Evolutionary conservation across 2,329 filamentous ascomycete species (phyloP).

Genomic region (Incumbomyces lentus): DNA sequence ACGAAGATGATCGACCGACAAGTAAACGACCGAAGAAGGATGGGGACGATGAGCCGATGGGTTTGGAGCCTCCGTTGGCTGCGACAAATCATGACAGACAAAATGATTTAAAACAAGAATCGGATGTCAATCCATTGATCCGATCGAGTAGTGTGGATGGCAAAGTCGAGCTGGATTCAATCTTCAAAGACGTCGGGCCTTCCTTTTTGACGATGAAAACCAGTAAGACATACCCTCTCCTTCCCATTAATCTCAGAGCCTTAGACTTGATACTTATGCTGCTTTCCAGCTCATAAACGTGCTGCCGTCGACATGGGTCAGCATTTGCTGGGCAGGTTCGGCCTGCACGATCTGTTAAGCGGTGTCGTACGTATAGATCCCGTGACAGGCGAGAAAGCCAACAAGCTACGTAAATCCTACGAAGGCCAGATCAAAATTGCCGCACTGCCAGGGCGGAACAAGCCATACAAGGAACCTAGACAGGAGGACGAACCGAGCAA

Average conservation of each 20-base stretch:
- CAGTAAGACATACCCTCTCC: constrained; percentile 39
- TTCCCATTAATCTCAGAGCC: constrained; percentile 22
- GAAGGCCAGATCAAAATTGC: constrained; percentile 41
- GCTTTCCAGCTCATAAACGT: constrained; percentile 33
- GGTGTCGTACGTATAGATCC: constrained; percentile 51
- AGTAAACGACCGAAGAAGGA: constrained; percentile 18
- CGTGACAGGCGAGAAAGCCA: constrained; percentile 53
- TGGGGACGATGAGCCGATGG: constrained; percentile 12
- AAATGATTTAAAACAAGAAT: constrained; percentile 9
- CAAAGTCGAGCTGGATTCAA: constrained; percentile 30
- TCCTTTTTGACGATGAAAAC: constrained; percentile 41
- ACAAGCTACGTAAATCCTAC: constrained; percentile 49
- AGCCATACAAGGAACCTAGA: constrained; percentile 34
- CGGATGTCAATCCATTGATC: too few relatives aligned
- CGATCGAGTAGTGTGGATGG: background rate
- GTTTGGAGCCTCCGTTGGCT: constrained; percentile 11
- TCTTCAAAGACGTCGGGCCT: constrained; percentile 36
- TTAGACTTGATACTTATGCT: constrained; percentile 11
- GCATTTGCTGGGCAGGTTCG: constrained; percentile 51
- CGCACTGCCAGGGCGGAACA: constrained; percentile 38
- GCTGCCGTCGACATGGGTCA: constrained; percentile 47
- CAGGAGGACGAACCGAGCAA: constrained; percentile 22
- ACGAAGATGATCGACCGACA: constrained; percentile 21
- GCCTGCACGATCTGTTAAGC: constrained; percentile 44
- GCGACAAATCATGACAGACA: constrained; percentile 20